phyloP scores from a whole-genome alignment of 2,329 filamentous ascomycete species.

The Colletotrichum lupini region DNA sequence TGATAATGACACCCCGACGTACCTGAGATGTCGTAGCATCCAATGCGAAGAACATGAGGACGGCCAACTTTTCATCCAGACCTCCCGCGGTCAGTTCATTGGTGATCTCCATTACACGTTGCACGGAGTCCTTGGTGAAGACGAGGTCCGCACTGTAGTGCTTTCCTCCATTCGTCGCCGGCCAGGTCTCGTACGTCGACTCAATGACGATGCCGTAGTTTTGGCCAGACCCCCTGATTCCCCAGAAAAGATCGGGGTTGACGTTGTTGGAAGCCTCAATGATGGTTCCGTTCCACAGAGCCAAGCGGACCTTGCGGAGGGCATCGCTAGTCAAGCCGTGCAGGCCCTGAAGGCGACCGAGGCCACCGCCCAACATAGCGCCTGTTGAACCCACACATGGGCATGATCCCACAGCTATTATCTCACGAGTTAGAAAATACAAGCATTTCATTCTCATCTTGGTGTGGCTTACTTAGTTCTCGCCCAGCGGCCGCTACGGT shows the following conservation, averaged over 20 bases:
- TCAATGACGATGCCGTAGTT: neutral
- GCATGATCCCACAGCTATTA: too few relatives aligned
- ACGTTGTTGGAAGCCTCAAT: neutral
- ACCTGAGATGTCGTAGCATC: too few relatives aligned
- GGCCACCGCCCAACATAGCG: neutral
- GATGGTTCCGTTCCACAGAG: neutral
- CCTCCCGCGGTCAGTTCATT: too few relatives aligned
- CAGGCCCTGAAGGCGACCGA: neutral
- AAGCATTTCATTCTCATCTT: too few relatives aligned
- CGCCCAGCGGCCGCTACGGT: neutral
- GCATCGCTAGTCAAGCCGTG: constrained; percentile 1
- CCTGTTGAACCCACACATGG: neutral
- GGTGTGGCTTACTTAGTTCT: too few relatives aligned
- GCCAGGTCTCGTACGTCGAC: neutral
- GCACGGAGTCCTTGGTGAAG: too few relatives aligned
- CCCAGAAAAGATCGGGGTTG: neutral
- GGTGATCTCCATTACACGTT: too few relatives aligned
- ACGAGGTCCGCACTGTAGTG: neutral
- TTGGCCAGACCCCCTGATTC: neutral
- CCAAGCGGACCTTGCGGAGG: neutral
- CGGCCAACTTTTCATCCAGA: too few relatives aligned
- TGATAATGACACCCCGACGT: too few relatives aligned
- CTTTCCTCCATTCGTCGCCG: neutral
- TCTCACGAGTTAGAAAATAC: too few relatives aligned
- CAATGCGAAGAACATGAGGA: too few relatives aligned